Evolutionary conservation across 2,329 filamentous ascomycete genomes (phyloP).

Genomic region (Karstenula rhodostoma): DNA sequence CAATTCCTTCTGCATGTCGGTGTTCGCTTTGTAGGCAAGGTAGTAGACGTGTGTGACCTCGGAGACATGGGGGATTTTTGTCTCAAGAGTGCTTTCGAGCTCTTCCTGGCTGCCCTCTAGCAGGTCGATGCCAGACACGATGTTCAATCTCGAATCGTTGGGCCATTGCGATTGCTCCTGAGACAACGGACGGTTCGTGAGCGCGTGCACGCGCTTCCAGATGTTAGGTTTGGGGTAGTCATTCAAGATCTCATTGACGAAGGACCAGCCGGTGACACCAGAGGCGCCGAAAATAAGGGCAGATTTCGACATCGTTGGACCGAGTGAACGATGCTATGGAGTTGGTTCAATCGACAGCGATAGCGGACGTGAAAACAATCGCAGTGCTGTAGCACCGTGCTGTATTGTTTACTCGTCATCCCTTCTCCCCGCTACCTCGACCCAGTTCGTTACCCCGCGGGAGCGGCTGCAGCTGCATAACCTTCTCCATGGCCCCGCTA

Average conservation of each 20-base stretch:
- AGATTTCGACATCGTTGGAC: slow-evolving; percentile 40
- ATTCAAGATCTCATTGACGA: slow-evolving; percentile 50
- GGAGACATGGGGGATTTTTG: slow-evolving; percentile 45
- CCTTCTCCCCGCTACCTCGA: not conserved
- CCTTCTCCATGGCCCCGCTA: slow-evolving; percentile 7
- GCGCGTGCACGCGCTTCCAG: slow-evolving; percentile 51
- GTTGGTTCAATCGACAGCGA: not conserved
- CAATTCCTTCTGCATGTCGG: slow-evolving; percentile 50
- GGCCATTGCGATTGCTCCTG: slow-evolving; percentile 48
- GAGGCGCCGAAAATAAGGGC: slow-evolving; percentile 55
- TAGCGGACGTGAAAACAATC: not conserved
- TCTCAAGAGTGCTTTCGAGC: slow-evolving; percentile 45
- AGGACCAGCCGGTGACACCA: slow-evolving; percentile 55
- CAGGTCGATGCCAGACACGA: slow-evolving; percentile 55
- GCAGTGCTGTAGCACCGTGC: not conserved
- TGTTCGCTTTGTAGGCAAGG: slow-evolving; percentile 54
- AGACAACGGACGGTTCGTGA: slow-evolving; percentile 52
- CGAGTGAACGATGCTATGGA: not conserved
- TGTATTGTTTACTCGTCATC: not conserved
- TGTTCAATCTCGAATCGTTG: slow-evolving; percentile 49
- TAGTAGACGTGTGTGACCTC: slow-evolving; percentile 57
- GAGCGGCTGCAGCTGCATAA: slow-evolving; percentile 8
- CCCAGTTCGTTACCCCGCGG: slow-evolving; percentile 8
- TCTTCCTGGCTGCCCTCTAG: slow-evolving; percentile 50
- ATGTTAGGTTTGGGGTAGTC: slow-evolving; percentile 47